Percentiles rank a stretch among this genome's conserved stretches.
Evolutionary conservation across 1,139 yeast species (phyloP).

Genomic region (Diutina siamensis): DNA sequence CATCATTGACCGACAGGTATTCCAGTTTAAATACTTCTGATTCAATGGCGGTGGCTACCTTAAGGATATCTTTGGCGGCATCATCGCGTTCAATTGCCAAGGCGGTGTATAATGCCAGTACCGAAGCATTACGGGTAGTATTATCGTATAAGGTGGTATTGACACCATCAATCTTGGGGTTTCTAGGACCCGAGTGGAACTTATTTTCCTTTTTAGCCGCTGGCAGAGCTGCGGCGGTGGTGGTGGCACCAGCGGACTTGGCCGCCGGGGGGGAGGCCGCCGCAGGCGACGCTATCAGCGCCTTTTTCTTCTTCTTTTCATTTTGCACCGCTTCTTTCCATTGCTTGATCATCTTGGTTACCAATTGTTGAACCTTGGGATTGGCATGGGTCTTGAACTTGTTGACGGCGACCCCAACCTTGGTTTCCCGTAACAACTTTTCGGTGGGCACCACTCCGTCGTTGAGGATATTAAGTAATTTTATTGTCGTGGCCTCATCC

Average conservation of each 20-base stretch:
- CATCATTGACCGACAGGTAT: conserved; percentile 41
- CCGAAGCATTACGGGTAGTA: conserved; percentile 72
- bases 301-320: conserved; percentile 42
- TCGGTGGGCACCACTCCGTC: conserved; percentile 79
- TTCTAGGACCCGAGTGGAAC: conserved; percentile 44
- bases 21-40: conserved; percentile 51
- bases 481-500: conserved; percentile 55
- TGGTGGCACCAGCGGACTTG: conserved; percentile 10
- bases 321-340: conserved; percentile 89
- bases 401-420: conserved; percentile 95
- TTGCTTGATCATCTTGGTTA: conserved; percentile 66
- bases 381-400: conserved; percentile 66
- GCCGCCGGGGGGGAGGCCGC: conserved; percentile 8
- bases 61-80: conserved; percentile 40
- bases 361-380: conserved; percentile 54
- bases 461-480: conserved; percentile 54
- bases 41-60: conserved; percentile 65
- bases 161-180: conserved; percentile 72
- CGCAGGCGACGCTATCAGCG: conserved; percentile 9
- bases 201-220: conserved; percentile 9
- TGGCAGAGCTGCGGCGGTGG: conserved; percentile 10
- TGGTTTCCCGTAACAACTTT: conserved; percentile 76
- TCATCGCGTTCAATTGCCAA: conserved; percentile 69
- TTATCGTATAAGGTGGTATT: conserved; percentile 58
- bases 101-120: conserved; percentile 78